These are phyloP conservation scores for Puccinia polysora DNA, from an alignment of 1,284 basidiomycete species.

Conservation along the genomic window DNA sequence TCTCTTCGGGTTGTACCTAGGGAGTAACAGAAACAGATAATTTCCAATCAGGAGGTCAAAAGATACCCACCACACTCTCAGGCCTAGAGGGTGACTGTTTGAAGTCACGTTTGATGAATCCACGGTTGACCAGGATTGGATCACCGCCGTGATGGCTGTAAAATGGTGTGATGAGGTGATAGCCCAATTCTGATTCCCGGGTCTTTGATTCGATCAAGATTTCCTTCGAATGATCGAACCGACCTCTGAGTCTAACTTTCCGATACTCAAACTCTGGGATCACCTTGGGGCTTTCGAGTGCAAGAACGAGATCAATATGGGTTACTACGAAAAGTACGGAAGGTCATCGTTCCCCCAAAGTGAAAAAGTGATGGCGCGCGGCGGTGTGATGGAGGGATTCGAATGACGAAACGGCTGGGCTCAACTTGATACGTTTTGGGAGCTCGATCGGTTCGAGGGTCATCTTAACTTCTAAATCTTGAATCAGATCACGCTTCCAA, in stretches of 20 bases:
- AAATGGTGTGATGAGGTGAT: constrained; percentile 79
- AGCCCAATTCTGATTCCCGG: constrained; percentile 78
- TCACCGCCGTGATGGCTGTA: constrained; percentile 61
- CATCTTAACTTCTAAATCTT: constrained; percentile 88
- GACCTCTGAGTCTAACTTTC: constrained; percentile 71
- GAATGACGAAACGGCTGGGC: constrained; percentile 1
- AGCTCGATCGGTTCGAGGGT: constrained; percentile 71
- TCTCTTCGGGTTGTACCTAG: background rate
- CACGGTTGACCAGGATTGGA: constrained; percentile 77
- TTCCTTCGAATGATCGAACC: constrained; percentile 68
- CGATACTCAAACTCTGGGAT: constrained; percentile 74
- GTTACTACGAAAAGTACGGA: constrained; percentile 54
- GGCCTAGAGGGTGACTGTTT: constrained; percentile 49
- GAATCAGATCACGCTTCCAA: constrained; percentile 92
- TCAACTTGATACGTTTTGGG: constrained; percentile 78
- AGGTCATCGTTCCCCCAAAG: constrained; percentile 7
- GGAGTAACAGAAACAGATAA: background rate
- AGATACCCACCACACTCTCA: constrained; percentile 52
- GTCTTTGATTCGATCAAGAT: constrained; percentile 82
- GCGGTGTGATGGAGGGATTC: background rate
- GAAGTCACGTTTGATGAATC: constrained; percentile 70
- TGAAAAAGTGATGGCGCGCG: constrained; percentile 27
- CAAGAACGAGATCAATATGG: no score
- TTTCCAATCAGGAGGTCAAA: constrained; percentile 50
- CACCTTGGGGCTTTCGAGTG: background rate